phyloP scores from a whole-genome alignment of 2,329 filamentous ascomycete genomes.

The Fusarium annulatum region DNA sequence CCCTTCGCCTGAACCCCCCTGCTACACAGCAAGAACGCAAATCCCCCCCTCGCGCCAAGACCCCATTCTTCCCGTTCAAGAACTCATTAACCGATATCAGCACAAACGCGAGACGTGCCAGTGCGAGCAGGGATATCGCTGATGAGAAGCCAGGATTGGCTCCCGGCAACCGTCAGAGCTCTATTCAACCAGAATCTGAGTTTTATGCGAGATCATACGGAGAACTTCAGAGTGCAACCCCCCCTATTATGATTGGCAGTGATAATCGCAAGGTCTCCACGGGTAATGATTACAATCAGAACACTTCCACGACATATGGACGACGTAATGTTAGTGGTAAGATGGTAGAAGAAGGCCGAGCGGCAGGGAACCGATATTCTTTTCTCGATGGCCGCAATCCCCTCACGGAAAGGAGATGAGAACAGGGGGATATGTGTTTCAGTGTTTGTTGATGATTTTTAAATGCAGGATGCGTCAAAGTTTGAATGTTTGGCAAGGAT shows the following conservation, averaged over 20 bases:
- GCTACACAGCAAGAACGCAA: constrained; percentile 16
- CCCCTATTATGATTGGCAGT: constrained; percentile 65
- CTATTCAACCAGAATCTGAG: constrained; percentile 60
- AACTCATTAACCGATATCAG: constrained; percentile 58
- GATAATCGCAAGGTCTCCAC: constrained; percentile 65
- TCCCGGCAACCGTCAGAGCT: constrained; percentile 51
- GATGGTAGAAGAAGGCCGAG: constrained; percentile 76
- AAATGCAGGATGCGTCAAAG: constrained; percentile 13
- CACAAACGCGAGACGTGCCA: constrained; percentile 57
- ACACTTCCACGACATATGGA: constrained; percentile 49
- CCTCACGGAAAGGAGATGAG: constrained; percentile 25
- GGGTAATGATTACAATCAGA: constrained; percentile 64
- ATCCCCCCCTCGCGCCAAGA: constrained; percentile 33
- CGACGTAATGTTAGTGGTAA: constrained; percentile 78
- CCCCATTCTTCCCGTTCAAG: constrained; percentile 36
- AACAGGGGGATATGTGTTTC: constrained; percentile 12
- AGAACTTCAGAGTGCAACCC: constrained; percentile 64
- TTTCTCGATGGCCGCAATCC: constrained; percentile 37
- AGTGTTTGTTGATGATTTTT: constrained; percentile 13
- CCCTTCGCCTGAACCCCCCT: constrained; percentile 63
- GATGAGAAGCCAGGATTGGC: constrained; percentile 49
- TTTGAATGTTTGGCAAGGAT: constrained; percentile 15
- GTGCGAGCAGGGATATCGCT: constrained; percentile 59
- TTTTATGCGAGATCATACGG: constrained; percentile 70
- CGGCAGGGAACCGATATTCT: constrained; percentile 41